A percentile compares a stretch with the other conserved stretches of the same genome.
Conservation (phyloP, 768 basidiomycete genomes). For the Exsudoporus frostii region DNA sequence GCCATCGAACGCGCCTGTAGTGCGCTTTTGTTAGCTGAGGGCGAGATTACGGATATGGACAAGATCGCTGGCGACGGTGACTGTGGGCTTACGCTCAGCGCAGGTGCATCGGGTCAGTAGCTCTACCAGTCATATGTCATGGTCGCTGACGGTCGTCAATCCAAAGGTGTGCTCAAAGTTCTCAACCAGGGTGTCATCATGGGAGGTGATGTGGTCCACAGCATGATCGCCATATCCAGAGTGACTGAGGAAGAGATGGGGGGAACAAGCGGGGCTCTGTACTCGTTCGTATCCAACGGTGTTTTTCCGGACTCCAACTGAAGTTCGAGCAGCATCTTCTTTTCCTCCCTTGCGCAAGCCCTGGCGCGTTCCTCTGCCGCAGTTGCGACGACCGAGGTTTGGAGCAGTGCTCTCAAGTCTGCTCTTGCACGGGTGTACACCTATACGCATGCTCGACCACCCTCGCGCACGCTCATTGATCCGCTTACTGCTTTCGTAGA, state of each 20-base stretch:
- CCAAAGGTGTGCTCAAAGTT: constrained; percentile 56
- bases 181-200: constrained; percentile 53
- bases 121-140: background rate
- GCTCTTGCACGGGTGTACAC: constrained; percentile 66
- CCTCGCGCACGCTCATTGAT: constrained; percentile 91
- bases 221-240: constrained; percentile 65
- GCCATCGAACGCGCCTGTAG: constrained; percentile 59
- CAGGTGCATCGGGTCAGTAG: constrained; percentile 67
- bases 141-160: background rate
- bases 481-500: constrained; percentile 77
- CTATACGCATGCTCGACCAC: constrained; percentile 86
- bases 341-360: constrained; percentile 80
- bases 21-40: constrained; percentile 72
- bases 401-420: constrained; percentile 55
- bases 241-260: constrained; percentile 86
- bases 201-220: constrained; percentile 61
- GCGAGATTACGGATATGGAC: constrained; percentile 90
- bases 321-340: constrained; percentile 68
- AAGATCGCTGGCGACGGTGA: constrained; percentile 90
- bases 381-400: constrained; percentile 45
- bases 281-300: constrained; percentile 61
- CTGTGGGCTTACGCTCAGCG: constrained; percentile 64
- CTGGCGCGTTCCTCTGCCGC: constrained; percentile 41
- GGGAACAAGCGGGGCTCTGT: constrained; percentile 87
- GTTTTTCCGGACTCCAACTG: background rate